Base-by-base conservation (phyloP, 2,329 filamentous ascomycete species). In the Cercospora sojina region DNA sequence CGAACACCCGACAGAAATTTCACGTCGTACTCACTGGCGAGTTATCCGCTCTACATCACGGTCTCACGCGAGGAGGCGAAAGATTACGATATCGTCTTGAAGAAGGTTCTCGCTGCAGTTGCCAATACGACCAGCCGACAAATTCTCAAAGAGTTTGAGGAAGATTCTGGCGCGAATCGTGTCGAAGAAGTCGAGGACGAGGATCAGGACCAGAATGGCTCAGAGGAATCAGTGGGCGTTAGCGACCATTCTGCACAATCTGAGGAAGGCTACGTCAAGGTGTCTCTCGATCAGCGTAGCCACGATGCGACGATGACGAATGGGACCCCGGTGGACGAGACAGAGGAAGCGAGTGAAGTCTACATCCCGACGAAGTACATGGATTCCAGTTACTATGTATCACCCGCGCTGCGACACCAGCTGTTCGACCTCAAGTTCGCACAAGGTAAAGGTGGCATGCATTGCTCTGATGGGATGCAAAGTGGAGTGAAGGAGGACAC, bases 261-360 rank as follows among this genome's bases (percentile, higher is more conserved):
- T 9, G 94, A 97, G 77, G 93, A 97, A 68, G 92, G 92, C 68
- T 87, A 97, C 74, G 91, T 98, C 5, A 91, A 97, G 75, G 89
- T 99, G 16, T 91, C 91, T 0, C 93, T 97, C 89, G 88, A 88
- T 62, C 90, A 92, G 51, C 53, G 57, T 13, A 18, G 29, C 31
- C 13, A 49, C 23, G 62, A 64, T 38, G 38, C 38, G 6, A 49
- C 55, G 29, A 64, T 68, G 64, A 59, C 59, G n/a, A 55, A 60
- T 31, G 55, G 43, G 43, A 31, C 51, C 41, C 23, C 18, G 12
- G 29, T 51, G 53, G 2, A 56, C 38, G 29, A 25, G 35, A 12
- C 35, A 57, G 51, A 35, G 4, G 62, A 64, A 29, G 60, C 64
- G 9, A 67, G 68, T 12, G 64, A 65, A 32, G 66, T 67, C 9